Base-by-base conservation (phyloP, 2,329 filamentous ascomycete genomes). In the Colletotrichum incanum region DNA sequence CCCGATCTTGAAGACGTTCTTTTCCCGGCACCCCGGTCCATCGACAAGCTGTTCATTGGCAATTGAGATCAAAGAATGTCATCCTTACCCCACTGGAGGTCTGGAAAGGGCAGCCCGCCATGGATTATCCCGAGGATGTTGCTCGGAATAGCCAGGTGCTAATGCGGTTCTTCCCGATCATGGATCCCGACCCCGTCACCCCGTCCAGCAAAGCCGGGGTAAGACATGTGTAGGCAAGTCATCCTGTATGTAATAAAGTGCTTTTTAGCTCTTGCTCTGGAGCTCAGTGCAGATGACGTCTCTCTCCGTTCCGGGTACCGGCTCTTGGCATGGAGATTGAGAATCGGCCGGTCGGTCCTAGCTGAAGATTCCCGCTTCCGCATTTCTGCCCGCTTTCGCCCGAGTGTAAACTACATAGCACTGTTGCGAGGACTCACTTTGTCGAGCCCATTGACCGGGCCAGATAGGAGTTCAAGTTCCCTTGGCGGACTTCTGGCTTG, bases 81-180 rank as follows among this genome's bases (percentile, higher is more conserved):
- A 56, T 56, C 60, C 43, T 34, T 52, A 69, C 69, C 58, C 69
- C 69, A 72, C 69, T 59, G 54, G 58, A 49, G 37, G 45, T 55
- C 59, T 64, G 52, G 58, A 59, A 69, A 45, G 49, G 54, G 65
- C 52, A 47, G 59, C 12, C 59, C 39, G 69, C 55, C 69, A 72
- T 72, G 69, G 69, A 69, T 72, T 72, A 72, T 69, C 60, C 69
- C 65, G 69, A 72, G 69, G 69, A 68, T 72, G 69, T 65, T 55
- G 58, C 65, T 72, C 65, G 69, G 65, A 65, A 69, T 39, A 72
- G 59, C 47, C 43, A 69, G 59, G 69, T 72, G 69, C 60, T 72
- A 72, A 72, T 69, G 69, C 65, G 69, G 69, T 72, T 72, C 69
- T 72, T 72, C 69, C 69, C 69, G 69, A 72, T 69, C 69, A 72